Evolutionary conservation across 2,329 filamentous ascomycete species (phyloP), one percentile per base, ranked within the genome.

Genomic region (Penicillium sp.): DNA sequence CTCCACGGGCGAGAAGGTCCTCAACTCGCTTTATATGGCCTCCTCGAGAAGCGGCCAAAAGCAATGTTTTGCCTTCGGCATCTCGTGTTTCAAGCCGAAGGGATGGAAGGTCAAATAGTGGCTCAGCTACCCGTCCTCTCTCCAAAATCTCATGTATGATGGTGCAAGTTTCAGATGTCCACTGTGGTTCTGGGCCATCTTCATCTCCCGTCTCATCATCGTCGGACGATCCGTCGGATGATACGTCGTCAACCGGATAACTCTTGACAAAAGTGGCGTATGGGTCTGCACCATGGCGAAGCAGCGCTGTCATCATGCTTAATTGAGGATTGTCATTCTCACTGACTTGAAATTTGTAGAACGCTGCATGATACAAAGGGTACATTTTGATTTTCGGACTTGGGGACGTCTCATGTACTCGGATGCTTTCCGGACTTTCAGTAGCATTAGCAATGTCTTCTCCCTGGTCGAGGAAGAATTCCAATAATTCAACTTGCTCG

Each of bases 1-100:
- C 59, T 43, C 61, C 59, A 35, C 59, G 59, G 5, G 58, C 35
- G n/a, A 61, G n/a, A 7, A 63, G 56, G 5, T 58, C 51, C 33
- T 52, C 43, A 6, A 62, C 28, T 47, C 21, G 46, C 26, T 40
- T 35, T 33, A 43, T 52, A 26, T 42, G 5, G 9, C 16, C n/a
- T n/a, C 38, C 30, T 16, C 5, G 26, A 21, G 56, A 57, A 18
- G 53, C 50, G 14, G 57, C 54, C 9, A 55, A 33, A 26, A 60
- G 52, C 23, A 60, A 51, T 3, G 59, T 58, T 21, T 52, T 30
- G 18, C 51, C 59, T 16, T 30, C 46, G 0, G 18, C 40, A 45
- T 60, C 55, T 5, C 50, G 50, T 18, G 11, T 28, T 43, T 60
- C 48, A 5, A 55, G 12, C 21, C 50, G 47, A 33, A 57, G 55